A percentile compares a stretch with the other conserved stretches of the same genome.
Evolutionary conservation across 176 grass and related monocot species (phyloP).

Genomic region (Aegilops bicornis): DNA sequence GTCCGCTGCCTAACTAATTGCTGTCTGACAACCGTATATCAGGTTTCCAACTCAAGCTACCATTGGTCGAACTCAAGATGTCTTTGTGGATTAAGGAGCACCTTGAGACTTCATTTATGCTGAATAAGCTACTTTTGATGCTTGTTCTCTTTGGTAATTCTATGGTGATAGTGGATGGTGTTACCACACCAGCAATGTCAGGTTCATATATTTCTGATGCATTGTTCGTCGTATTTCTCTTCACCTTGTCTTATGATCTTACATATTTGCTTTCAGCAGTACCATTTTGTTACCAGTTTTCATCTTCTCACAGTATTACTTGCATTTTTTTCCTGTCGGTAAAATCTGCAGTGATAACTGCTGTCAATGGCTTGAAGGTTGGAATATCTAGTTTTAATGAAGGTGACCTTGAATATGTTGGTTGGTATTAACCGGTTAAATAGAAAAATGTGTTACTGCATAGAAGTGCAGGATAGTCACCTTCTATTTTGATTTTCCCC

Average conservation of each 20-base stretch:
- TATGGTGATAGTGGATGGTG: conserved; percentile 88
- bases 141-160: conserved; percentile 92
- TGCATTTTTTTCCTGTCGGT: conserved; percentile 34
- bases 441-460: background rate
- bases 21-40: conserved; percentile 86
- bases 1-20: conserved; percentile 81
- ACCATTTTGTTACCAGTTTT: conserved; percentile 10
- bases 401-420: conserved; percentile 46
- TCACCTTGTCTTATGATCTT: too few relatives aligned
- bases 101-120: conserved; percentile 75
- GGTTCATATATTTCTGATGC: conserved; percentile 49
- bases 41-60: conserved; percentile 59
- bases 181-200: conserved; percentile 93
- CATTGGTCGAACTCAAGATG: too few relatives aligned
- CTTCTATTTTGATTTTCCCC: conserved; percentile 23
- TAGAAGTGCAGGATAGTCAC: background rate
- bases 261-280: conserved; percentile 9
- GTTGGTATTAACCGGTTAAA: conserved; percentile 15
- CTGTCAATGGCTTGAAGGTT: conserved; percentile 93
- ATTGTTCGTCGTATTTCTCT: background rate
- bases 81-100: conserved; percentile 73
- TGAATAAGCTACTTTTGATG: conserved; percentile 92
- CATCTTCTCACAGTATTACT: conserved; percentile 17
- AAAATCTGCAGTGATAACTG: conserved; percentile 82
- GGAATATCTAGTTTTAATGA: conserved; percentile 89